A percentile compares a stretch with the other conserved stretches of the same genome.
These are phyloP conservation scores for Setaria italica DNA, from an alignment of 202 grass and related monocot genomes.

Conservation along the genomic window DNA sequence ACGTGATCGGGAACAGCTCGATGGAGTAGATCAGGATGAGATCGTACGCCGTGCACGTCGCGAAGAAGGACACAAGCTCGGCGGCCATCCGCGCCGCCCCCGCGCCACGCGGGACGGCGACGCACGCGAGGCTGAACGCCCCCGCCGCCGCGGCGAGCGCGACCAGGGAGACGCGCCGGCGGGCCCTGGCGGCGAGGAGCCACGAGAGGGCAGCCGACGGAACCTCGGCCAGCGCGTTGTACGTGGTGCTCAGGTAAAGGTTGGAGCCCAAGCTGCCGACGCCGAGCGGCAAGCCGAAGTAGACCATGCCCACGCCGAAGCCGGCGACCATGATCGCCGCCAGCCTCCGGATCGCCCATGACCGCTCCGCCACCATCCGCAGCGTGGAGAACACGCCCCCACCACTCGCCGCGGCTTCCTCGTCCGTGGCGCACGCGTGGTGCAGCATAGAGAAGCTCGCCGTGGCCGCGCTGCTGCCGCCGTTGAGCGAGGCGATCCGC, in stretches of 20 bases:
- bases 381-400: slow-evolving; percentile 53
- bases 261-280: slow-evolving; percentile 70
- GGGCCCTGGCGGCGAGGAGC: slow-evolving; percentile 52
- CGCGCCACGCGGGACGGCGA: slow-evolving; percentile 25
- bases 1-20: slow-evolving; percentile 82
- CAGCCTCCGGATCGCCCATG: slow-evolving; percentile 69
- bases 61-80: slow-evolving; percentile 76
- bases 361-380: slow-evolving; percentile 56
- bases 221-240: slow-evolving; percentile 80
- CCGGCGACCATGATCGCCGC: slow-evolving; percentile 58
- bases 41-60: slow-evolving; percentile 69
- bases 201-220: slow-evolving; percentile 56
- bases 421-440: neutral
- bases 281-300: slow-evolving; percentile 82
- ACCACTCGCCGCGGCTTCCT: neutral
- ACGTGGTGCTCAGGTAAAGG: slow-evolving; percentile 62
- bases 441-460: slow-evolving; percentile 56
- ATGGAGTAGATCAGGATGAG: slow-evolving; percentile 62
- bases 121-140: slow-evolving; percentile 59
- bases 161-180: slow-evolving; percentile 48
- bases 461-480: slow-evolving; percentile 37
- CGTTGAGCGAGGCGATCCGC: slow-evolving; percentile 47
- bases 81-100: slow-evolving; percentile 54
- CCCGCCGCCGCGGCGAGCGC: slow-evolving; percentile 50
- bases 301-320: slow-evolving; percentile 79